A percentile compares a stretch with the other conserved stretches of the same genome.
Conservation (phyloP, 2,329 filamentous ascomycete species). For the Graphilbum fragrans region DNA sequence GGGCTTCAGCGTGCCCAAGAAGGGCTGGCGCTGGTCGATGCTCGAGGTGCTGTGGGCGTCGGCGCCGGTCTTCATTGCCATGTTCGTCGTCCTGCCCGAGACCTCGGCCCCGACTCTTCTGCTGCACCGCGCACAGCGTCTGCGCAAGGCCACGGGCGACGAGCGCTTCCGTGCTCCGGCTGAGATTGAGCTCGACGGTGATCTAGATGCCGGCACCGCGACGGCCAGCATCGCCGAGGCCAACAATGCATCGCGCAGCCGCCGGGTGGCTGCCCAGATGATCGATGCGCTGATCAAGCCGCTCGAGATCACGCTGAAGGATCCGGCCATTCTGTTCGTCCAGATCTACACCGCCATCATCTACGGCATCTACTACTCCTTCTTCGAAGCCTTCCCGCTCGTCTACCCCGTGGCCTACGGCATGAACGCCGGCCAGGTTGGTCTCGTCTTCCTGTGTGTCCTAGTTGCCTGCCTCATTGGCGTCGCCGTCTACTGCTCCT, state of each 20-base stretch:
- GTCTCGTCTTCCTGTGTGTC: slow-evolving; percentile 49
- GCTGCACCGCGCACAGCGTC: slow-evolving; percentile 40
- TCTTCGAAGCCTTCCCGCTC: slow-evolving; percentile 55
- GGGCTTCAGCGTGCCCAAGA: slow-evolving; percentile 18
- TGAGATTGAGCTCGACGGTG: slow-evolving; percentile 34
- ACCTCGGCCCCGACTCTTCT: slow-evolving; percentile 33
- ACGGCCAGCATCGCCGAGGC: slow-evolving; percentile 24
- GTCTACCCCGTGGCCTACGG: slow-evolving; percentile 48
- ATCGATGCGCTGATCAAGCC: slow-evolving; percentile 49
- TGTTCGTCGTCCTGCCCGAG: slow-evolving; percentile 23
- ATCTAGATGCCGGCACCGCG: background rate
- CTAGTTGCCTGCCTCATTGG: slow-evolving; percentile 44
- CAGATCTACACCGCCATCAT: slow-evolving; percentile 49
- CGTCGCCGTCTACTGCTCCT: slow-evolving; percentile 33
- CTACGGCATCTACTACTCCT: slow-evolving; percentile 51
- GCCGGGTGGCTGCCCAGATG: slow-evolving; percentile 22
- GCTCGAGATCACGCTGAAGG: slow-evolving; percentile 36
- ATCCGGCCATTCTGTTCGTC: slow-evolving; percentile 50
- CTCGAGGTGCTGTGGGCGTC: slow-evolving; percentile 17
- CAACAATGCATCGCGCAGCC: background rate
- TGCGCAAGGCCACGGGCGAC: slow-evolving; percentile 42
- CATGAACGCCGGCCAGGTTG: slow-evolving; percentile 45
- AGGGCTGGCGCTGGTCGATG: slow-evolving; percentile 23
- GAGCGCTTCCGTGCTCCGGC: slow-evolving; percentile 44
- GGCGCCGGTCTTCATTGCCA: slow-evolving; percentile 28